Evolutionary conservation across 306 rosid species (phyloP), one percentile per base, ranked within the genome.

Genomic region (Amphicarpaea edgeworthii): DNA sequence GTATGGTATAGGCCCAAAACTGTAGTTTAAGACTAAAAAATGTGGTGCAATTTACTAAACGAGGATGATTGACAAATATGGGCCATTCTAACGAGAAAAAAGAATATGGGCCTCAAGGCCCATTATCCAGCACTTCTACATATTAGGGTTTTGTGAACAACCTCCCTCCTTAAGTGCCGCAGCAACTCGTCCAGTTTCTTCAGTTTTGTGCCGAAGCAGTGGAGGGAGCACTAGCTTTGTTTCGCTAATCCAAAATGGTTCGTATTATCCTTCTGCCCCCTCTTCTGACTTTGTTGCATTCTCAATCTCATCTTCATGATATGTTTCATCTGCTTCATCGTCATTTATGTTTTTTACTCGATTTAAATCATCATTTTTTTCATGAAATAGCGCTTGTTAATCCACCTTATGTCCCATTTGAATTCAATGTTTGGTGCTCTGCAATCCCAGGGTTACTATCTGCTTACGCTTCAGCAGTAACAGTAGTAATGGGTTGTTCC

Each of bases 231-330:
- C 34, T 45, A 15, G 71, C 15, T 16, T 14, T 10, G 43, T 60
- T 60, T 23, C 71, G 28, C 34, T 11, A 47, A 12, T 12, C 24
- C 28, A 62, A 26, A 2, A 80, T 80, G 83, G 83, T 80, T 65
- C 17, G 76, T 58, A 2, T 50, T 24, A 24, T 24, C 3, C 28
- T 24, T 30, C 37, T 30, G 4, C 17, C 38, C 1, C 16, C 20
- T 34, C 4, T 60, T 21, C 15, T 21, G 40, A 7, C 37, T 17
- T 28, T 26, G 3, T 20, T 16, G 9, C 16, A 59, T 14, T 21
- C 41, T 49, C 42, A 43, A 15, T 49, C 8, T 16, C 5, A 2
- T 70, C 14, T 45, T 21, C 63, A 5, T 8, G 12, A 15, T 17
- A 6, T 3, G 4, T 24, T 77, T 58, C 6, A 42, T 19, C 30